Percentiles rank a stretch among this genome's conserved stretches.
Evolutionary conservation across 768 basidiomycete species (phyloP).

Genomic region (Pulveroboletus ravenelii): DNA sequence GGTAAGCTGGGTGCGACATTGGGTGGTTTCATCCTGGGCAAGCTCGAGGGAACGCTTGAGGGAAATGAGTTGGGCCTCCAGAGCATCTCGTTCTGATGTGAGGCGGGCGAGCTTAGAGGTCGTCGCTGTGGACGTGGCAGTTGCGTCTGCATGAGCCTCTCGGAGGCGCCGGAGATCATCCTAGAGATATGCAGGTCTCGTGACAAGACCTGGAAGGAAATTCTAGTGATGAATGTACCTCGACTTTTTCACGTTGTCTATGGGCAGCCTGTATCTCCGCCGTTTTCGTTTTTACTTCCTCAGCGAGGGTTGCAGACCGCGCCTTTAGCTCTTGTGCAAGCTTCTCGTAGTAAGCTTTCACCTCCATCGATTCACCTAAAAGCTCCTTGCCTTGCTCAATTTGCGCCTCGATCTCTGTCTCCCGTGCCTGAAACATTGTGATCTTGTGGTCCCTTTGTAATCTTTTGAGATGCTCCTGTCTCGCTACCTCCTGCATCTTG

Average conservation of each 20-base stretch:
- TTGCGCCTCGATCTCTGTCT: slow-evolving; percentile 53
- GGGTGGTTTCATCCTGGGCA: slow-evolving; percentile 48
- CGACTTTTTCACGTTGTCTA: slow-evolving; percentile 41
- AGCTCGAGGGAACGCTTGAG: slow-evolving; percentile 56
- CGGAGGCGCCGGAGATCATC: slow-evolving; percentile 41
- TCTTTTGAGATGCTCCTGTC: slow-evolving; percentile 54
- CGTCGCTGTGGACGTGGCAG: slow-evolving; percentile 42
- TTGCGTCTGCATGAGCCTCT: slow-evolving; percentile 46
- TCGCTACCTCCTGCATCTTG: slow-evolving; percentile 48
- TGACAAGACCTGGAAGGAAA: neutral
- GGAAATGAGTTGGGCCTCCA: slow-evolving; percentile 47
- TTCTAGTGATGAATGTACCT: slow-evolving; percentile 34
- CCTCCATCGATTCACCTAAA: slow-evolving; percentile 27
- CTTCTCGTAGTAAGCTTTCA: slow-evolving; percentile 21
- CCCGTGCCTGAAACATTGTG: slow-evolving; percentile 60
- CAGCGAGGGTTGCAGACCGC: slow-evolving; percentile 31
- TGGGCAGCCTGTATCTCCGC: slow-evolving; percentile 36
- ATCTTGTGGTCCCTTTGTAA: slow-evolving; percentile 65
- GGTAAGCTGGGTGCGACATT: slow-evolving; percentile 59
- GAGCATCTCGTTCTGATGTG: slow-evolving; percentile 53
- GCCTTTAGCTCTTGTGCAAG: slow-evolving; percentile 27
- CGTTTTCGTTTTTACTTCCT: slow-evolving; percentile 37
- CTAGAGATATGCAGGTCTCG: slow-evolving; percentile 19
- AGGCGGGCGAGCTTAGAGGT: slow-evolving; percentile 53
- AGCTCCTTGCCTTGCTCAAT: slow-evolving; percentile 51